These are phyloP conservation scores for Tolypocladium guangdongense DNA, from an alignment of 2,329 filamentous ascomycete genomes.

Conservation along the genomic window DNA sequence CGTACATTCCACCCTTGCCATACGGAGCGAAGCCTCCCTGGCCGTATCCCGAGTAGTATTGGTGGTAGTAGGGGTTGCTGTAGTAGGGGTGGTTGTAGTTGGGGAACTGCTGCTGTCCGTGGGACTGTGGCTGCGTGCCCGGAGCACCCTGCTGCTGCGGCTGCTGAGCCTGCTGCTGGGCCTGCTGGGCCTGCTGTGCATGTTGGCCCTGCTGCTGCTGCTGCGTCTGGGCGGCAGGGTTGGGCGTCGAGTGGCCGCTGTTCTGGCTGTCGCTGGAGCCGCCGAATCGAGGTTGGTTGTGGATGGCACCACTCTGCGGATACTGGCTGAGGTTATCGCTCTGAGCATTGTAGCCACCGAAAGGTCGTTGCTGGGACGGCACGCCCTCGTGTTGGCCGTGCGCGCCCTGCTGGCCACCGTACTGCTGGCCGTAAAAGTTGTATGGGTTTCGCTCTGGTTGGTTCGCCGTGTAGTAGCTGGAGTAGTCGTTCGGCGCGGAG, in stretches of 20 bases:
- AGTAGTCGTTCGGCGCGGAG: constrained; percentile 68
- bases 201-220: constrained; percentile 21
- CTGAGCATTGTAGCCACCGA: constrained; percentile 63
- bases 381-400: constrained; percentile 66
- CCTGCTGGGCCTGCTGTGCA: constrained; percentile 31
- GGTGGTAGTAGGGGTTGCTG: constrained; percentile 50
- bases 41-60: constrained; percentile 46
- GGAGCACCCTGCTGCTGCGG: constrained; percentile 32
- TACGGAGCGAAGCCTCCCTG: constrained; percentile 44
- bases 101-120: constrained; percentile 38
- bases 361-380: constrained; percentile 60
- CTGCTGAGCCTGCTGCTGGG: constrained; percentile 23
- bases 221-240: constrained; percentile 54
- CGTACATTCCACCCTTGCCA: constrained; percentile 43
- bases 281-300: constrained; percentile 49
- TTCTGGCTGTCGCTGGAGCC: constrained; percentile 59
- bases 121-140: constrained; percentile 32
- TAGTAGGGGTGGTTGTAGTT: constrained; percentile 49
- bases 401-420: constrained; percentile 41
- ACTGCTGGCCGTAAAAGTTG: constrained; percentile 63
- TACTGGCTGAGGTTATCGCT: constrained; percentile 57
- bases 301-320: constrained; percentile 54
- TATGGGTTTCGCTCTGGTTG: constrained; percentile 63
- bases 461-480: constrained; percentile 75
- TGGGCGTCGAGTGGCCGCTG: constrained; percentile 85